Evolutionary conservation across 164 flowering plant genomes (phyloP).

Genomic region (Umbellularia californica): DNA sequence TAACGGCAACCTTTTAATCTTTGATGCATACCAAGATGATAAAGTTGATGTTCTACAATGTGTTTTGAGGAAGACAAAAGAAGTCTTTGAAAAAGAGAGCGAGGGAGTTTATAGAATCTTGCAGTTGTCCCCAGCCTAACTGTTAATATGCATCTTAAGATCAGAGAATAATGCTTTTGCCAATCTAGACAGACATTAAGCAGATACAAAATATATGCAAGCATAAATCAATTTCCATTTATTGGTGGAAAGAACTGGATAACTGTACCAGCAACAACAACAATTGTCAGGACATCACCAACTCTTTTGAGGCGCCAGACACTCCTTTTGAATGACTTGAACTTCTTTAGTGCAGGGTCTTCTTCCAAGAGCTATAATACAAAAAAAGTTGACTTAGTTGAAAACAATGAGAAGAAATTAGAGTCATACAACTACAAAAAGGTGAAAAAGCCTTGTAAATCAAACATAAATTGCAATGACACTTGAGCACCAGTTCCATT

Average conservation of each 20-base stretch:
- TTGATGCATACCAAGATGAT: too few relatives aligned
- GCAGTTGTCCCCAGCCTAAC: too few relatives aligned
- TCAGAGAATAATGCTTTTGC: too few relatives aligned
- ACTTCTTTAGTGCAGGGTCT: slow-evolving; percentile 65
- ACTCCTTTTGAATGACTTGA: slow-evolving; percentile 62
- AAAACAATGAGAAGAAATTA: neutral
- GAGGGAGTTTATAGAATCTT: too few relatives aligned
- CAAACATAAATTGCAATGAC: neutral
- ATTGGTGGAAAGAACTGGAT: neutral
- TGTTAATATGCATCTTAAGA: too few relatives aligned
- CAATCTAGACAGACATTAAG: too few relatives aligned
- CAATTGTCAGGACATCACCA: slow-evolving; percentile 65
- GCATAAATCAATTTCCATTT: neutral
- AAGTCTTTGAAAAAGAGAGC: too few relatives aligned
- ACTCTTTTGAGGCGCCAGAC: slow-evolving; percentile 49
- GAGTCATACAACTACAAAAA: neutral
- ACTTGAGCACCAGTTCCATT: neutral
- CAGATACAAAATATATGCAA: too few relatives aligned
- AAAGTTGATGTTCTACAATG: too few relatives aligned
- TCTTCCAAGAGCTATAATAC: slow-evolving; percentile 63
- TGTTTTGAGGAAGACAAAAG: too few relatives aligned
- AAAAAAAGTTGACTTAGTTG: neutral
- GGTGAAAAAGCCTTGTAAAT: neutral
- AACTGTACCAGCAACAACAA: slow-evolving; percentile 71
- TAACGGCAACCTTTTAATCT: too few relatives aligned